A percentile compares a stretch with the other conserved stretches of the same genome.
Evolutionary conservation across 1,284 basidiomycete genomes (phyloP).

Genomic region (Afroboletus lepidellus): DNA sequence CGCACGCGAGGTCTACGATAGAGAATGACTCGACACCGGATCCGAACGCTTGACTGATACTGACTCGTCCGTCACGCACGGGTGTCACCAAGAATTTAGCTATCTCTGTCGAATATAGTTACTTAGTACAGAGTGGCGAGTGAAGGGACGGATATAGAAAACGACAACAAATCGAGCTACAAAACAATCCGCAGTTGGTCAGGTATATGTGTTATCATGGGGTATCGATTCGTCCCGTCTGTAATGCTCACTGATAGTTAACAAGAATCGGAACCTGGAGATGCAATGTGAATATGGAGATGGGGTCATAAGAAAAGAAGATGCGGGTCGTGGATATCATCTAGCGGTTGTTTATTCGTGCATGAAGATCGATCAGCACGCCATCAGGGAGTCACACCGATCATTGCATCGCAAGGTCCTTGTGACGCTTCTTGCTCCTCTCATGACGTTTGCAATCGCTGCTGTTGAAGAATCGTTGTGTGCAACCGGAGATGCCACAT

Average conservation of each 20-base stretch:
- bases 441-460: slow-evolving; percentile 37
- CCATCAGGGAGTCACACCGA: slow-evolving; percentile 9
- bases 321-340: slow-evolving; percentile 6
- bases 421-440: slow-evolving; percentile 34
- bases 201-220: slow-evolving; percentile 20
- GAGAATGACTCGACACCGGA: not conserved
- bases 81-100: not conserved
- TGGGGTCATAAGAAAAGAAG: slow-evolving; percentile 8
- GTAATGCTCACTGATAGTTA: slow-evolving; percentile 2
- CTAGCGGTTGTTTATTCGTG: not conserved
- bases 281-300: slow-evolving; percentile 5
- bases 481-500: slow-evolving; percentile 27
- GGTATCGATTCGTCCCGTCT: slow-evolving; percentile 22
- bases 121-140: slow-evolving; percentile 13
- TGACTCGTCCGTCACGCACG: not conserved
- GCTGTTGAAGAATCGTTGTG: slow-evolving; percentile 32
- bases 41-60: slow-evolving; percentile 7
- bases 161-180: slow-evolving; percentile 2
- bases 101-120: slow-evolving; percentile 7
- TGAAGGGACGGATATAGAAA: not conserved
- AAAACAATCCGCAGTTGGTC: slow-evolving; percentile 11
- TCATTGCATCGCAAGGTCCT: slow-evolving; percentile 18
- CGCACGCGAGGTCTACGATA: not conserved
- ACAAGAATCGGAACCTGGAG: not conserved
- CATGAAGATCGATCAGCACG: slow-evolving; percentile 25